A percentile compares a stretch with the other conserved stretches of the same genome.
These are phyloP conservation scores for Nicotiana tomentosiformis DNA, from an alignment of 257 asterid species.

Conservation along the genomic window DNA sequence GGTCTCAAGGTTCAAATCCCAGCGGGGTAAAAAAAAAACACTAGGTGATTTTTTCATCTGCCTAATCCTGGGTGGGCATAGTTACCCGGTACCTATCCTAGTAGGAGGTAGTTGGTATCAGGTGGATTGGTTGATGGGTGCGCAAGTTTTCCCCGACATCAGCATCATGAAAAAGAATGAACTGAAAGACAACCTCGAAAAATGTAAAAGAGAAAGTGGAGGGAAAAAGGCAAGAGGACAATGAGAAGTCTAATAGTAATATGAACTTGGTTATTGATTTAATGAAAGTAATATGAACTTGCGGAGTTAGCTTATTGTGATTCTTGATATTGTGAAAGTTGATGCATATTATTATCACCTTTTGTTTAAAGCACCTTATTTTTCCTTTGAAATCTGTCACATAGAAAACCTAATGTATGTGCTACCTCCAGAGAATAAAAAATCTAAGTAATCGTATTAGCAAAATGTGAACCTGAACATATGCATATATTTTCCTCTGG, in stretches of 20 bases:
- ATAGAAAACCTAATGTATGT: background rate
- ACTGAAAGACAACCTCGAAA: background rate
- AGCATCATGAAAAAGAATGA: too few relatives aligned
- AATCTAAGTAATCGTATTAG: background rate
- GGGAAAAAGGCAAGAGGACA: background rate
- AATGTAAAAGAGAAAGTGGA: background rate
- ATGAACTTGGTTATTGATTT: background rate
- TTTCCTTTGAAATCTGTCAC: background rate
- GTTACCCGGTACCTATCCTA: too few relatives aligned
- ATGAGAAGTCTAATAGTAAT: background rate
- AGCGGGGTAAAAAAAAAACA: too few relatives aligned
- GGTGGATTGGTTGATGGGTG: too few relatives aligned
- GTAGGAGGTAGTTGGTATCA: too few relatives aligned
- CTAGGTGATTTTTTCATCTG: too few relatives aligned
- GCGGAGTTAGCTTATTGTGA: background rate
- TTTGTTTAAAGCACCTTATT: background rate
- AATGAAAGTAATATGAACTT: background rate
- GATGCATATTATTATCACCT: background rate
- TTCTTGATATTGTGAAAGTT: background rate
- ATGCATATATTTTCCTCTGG: background rate
- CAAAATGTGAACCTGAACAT: background rate
- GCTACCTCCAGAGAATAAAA: background rate
- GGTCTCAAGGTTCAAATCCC: too few relatives aligned
- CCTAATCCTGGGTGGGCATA: too few relatives aligned
- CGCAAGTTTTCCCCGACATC: too few relatives aligned